Percentiles rank a stretch among this genome's conserved stretches.
Evolutionary conservation across 1,284 basidiomycete genomes (phyloP).

Genomic region (Moniliophthora roreri): DNA sequence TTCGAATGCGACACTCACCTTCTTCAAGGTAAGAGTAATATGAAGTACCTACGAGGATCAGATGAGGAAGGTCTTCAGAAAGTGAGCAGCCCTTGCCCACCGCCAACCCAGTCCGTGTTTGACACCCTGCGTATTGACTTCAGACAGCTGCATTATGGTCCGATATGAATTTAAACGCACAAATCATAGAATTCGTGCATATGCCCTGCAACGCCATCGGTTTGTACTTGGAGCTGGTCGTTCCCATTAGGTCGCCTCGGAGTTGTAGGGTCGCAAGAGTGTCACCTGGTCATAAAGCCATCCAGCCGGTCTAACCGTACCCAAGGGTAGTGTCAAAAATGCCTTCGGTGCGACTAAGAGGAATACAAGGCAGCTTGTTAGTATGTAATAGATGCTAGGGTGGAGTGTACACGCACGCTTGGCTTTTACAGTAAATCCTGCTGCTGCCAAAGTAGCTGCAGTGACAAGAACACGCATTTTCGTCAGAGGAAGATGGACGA

Average conservation of each 20-base stretch:
- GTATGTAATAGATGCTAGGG: no score
- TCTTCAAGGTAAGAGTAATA: slow-evolving; percentile 45
- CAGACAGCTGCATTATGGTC: neutral
- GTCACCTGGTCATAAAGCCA: slow-evolving; percentile 56
- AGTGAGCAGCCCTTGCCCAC: no score
- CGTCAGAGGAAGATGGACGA: no score
- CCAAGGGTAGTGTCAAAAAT: slow-evolving; percentile 48
- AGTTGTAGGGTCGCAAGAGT: neutral
- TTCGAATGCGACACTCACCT: slow-evolving; percentile 31
- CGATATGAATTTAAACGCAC: slow-evolving; percentile 27
- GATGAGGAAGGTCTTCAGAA: no score
- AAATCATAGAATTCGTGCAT: slow-evolving; percentile 58
- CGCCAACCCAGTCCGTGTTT: slow-evolving; percentile 55
- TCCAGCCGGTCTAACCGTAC: slow-evolving; percentile 46
- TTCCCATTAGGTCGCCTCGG: neutral
- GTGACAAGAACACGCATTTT: no score
- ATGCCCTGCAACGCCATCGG: slow-evolving; percentile 53
- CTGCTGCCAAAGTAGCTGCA: no score
- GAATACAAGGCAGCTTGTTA: neutral
- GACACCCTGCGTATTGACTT: slow-evolving; percentile 35
- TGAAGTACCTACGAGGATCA: no score
- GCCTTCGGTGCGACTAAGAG: slow-evolving; percentile 49
- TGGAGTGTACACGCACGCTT: no score
- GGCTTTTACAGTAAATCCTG: no score
- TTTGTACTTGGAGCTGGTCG: slow-evolving; percentile 47